Evolutionary conservation across 768 basidiomycete genomes (phyloP), one percentile per base, ranked within the genome.

Genomic region (Terana coerulea): DNA sequence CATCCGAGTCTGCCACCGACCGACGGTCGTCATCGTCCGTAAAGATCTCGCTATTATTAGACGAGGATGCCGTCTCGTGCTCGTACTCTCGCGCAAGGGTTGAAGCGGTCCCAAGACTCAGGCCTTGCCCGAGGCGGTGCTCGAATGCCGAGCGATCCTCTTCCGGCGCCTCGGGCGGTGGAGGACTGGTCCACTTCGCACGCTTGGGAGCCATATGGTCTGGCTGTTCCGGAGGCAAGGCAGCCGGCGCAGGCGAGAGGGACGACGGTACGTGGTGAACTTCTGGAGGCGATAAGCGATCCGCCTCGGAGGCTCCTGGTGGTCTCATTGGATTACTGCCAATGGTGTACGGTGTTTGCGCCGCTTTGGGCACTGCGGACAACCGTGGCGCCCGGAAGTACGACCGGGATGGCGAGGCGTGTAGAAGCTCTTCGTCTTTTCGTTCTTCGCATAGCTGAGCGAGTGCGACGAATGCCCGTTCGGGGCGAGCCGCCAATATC

Each of bases 401-500:
- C 33, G 68, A 59, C 22, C 76, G 69, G 12, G 75, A 68, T 31
- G 76, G 69, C 15, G 81, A 78, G 2, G 84, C 71, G 24, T 72
- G 72, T 8, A 81, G 70, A 15, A 82, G 73, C 51, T 81, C 79
- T 61, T 84, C 83, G 26, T 79, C 81, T 49, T 83, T 83, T 21
- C 92, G 84, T 66, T 98, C 95, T 61, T 93, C 91, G 61, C 95
- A 97, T 11, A 99, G 81, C 58, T 94, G 88, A 1, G 93, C 84
- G 15, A 98, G 75, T 4, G 91, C 88, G 17, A 86, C 68, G 28
- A 88, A 81, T 7, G 89, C 91, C 43, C 90, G 84, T 49, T 88
- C 88, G 1, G 90, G 91, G 26, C 87, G 86, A 56, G 76, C 72
- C 10, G 84, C 76, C 29, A 99, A 74, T 51, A 98, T 90, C 49